Evolutionary conservation across 495 filamentous ascomycete species (phyloP), one percentile per base, ranked within the genome.

Genomic region (Clohesyomyces aquaticus): DNA sequence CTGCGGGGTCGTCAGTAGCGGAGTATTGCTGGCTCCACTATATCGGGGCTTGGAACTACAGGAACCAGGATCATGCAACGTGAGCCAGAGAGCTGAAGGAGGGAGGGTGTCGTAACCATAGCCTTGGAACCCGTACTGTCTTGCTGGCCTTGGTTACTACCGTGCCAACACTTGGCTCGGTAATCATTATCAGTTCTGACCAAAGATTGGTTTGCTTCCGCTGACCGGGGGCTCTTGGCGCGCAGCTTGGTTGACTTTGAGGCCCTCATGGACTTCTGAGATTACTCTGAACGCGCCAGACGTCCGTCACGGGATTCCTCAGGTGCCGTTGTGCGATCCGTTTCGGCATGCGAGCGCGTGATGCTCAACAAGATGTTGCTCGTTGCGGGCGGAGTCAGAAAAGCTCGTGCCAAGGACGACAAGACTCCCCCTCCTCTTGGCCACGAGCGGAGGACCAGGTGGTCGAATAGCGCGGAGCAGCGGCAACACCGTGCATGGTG

Each of bases 311-410:
- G 14, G 43, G 16, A 4, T 4, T 47, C 16, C 6, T 47, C 8
- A 14, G 50, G 11, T 21, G 1, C 4, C 9, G 2, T 19, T 41
- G 45, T 18, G 10, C 18, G 38, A 1, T 41, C 49, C 19, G 51
- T 57, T 55, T 61, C 58, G 57, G 63, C 41, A 66, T 61, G 27
- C 21, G 58, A 21, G 21, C 63, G 56, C 58, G 63, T 66, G 63
- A 66, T 35, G 27, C 10, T 56, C n/a, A 21, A 42, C 19, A 4
- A 19, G 53, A 29, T 64, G 61, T 38, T 50, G 52, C 50, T 64
- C 27, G n/a, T 56, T 26, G 53, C 11, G 49, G 55, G 63, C 57
- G 56, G 63, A 25, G 60, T 61, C 16, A 42, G 1, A 54, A 48
- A 58, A 50, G 56, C 38, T 48, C 27, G 42, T 27, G 55, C 55